These are phyloP conservation scores for Lenzites betulinus DNA, from an alignment of 768 basidiomycete genomes.

Conservation along the genomic window DNA sequence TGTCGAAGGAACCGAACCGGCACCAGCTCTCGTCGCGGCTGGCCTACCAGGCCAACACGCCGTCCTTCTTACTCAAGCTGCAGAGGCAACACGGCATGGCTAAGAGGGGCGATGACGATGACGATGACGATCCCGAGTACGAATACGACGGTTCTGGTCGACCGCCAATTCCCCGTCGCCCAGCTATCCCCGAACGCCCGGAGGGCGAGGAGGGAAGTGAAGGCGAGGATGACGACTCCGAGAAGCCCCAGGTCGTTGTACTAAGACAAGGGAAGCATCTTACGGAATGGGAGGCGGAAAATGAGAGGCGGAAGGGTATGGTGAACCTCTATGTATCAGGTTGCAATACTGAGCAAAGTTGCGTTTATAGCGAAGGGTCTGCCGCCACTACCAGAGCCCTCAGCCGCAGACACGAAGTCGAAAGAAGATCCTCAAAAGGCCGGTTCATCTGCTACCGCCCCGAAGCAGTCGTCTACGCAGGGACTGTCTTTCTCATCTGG, in stretches of 20 bases:
- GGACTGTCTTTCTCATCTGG: conserved; percentile 43
- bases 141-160: conserved; percentile 70
- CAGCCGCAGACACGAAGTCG: not conserved
- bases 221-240: conserved; percentile 64
- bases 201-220: conserved; percentile 71
- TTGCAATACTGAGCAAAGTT: not conserved
- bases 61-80: conserved; percentile 66
- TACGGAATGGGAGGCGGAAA: conserved; percentile 74
- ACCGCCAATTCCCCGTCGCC: conserved; percentile 74
- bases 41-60: conserved; percentile 60
- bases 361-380: conserved; percentile 57
- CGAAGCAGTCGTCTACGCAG: conserved; percentile 22
- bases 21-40: conserved; percentile 74
- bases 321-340: conserved; percentile 9
- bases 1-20: conserved; percentile 63
- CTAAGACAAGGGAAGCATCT: conserved; percentile 88
- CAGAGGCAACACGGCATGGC: conserved; percentile 61
- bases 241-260: conserved; percentile 88
- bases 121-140: conserved; percentile 48
- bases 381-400: conserved; percentile 48
- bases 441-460: not conserved
- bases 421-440: not conserved
- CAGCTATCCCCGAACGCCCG: conserved; percentile 69
- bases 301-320: conserved; percentile 72
- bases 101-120: conserved; percentile 31